Conservation (phyloP, 108 stramenopile genomes). For the Nitzschia sp. region DNA sequence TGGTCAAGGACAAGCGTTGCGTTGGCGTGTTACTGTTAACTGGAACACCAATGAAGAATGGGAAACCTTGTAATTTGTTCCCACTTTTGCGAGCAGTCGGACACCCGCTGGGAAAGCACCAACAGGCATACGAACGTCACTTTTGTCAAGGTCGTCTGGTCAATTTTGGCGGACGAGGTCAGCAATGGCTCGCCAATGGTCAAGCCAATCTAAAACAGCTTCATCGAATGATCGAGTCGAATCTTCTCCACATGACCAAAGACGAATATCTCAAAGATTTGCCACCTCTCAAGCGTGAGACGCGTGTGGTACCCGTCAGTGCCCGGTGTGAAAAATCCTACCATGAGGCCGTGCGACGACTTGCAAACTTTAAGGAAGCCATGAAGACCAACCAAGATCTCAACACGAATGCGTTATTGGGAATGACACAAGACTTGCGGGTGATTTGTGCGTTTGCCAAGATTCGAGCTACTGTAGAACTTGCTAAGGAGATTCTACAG, state of each 20-base stretch:
- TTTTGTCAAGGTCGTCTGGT: constrained; percentile 75
- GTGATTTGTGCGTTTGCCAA: constrained; percentile 58
- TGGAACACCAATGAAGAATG: constrained; percentile 94
- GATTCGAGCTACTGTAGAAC: constrained; percentile 59
- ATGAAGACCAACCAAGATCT: constrained; percentile 12
- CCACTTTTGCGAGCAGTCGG: constrained; percentile 74
- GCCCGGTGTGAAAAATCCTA: constrained; percentile 56
- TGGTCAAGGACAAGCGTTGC: constrained; percentile 54
- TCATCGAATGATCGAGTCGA: constrained; percentile 48
- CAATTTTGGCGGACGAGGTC: constrained; percentile 36
- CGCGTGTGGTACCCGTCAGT: constrained; percentile 60
- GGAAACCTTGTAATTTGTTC: constrained; percentile 79
- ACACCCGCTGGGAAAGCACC: constrained; percentile 81
- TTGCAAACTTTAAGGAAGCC: constrained; percentile 33
- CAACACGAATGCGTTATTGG: constrained; percentile 64
- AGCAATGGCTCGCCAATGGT: constrained; percentile 66
- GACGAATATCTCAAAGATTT: constrained; percentile 78
- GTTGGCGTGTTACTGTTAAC: constrained; percentile 73
- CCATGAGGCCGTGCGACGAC: constrained; percentile 57
- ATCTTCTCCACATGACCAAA: constrained; percentile 80
- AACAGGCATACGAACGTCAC: constrained; percentile 66
- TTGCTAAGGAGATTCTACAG: constrained; percentile 56
- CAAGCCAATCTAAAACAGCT: constrained; percentile 55
- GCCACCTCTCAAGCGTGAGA: constrained; percentile 65
- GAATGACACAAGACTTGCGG: constrained; percentile 49